Evolutionary conservation across 192 early-diverging fungal species (phyloP).

Genomic region (Linnemannia zychae): DNA sequence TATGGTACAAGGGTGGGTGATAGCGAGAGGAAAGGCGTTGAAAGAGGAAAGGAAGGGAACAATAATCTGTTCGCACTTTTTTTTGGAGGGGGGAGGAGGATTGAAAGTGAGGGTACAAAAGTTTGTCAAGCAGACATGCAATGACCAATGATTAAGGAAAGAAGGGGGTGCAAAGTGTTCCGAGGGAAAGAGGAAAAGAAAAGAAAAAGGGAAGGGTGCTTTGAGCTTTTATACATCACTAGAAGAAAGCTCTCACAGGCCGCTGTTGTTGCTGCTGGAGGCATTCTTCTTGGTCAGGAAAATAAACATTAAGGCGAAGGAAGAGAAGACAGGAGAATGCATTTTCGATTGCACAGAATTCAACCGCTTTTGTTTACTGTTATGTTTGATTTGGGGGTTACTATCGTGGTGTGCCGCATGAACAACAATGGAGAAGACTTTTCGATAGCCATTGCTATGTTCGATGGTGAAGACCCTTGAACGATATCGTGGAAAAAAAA

Average conservation of each 20-base stretch:
- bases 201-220: neutral
- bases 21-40: neutral
- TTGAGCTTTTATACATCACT: neutral
- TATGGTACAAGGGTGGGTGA: neutral
- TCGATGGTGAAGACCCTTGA: neutral
- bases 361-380: conserved; percentile 8
- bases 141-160: neutral
- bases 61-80: conserved; percentile 5
- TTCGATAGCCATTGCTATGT: neutral
- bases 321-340: too few relatives aligned
- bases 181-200: neutral
- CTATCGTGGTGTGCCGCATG: neutral
- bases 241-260: neutral
- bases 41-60: neutral
- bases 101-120: neutral
- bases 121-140: neutral
- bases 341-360: conserved; percentile 31
- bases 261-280: neutral
- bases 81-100: too few relatives aligned
- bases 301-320: neutral
- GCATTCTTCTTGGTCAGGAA: neutral
- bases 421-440: neutral
- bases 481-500: neutral
- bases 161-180: neutral
- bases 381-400: neutral